phyloP scores from a whole-genome alignment of 805 yeast genomes.

The Zygosaccharomyces bisporus region DNA sequence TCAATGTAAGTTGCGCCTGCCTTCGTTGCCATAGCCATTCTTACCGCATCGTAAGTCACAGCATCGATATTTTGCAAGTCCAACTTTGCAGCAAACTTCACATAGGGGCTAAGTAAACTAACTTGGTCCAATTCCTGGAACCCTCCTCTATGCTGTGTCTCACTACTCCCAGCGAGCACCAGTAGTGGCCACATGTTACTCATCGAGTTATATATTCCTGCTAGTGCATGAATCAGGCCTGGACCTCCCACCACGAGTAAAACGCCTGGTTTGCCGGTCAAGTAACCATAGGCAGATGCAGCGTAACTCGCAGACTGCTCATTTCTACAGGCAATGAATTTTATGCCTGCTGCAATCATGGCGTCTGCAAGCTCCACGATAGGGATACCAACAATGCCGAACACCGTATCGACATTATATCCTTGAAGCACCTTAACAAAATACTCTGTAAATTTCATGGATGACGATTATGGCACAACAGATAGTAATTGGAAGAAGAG shows the following conservation, averaged over 20 bases:
- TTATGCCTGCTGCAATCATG: conserved; percentile 48
- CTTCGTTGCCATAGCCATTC: conserved; percentile 38
- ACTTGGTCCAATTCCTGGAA: conserved; percentile 72
- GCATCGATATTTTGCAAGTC: conserved; percentile 15
- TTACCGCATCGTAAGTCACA: conserved; percentile 24
- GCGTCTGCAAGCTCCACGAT: conserved; percentile 68
- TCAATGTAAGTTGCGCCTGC: conserved; percentile 65
- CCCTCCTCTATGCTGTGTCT: conserved; percentile 53
- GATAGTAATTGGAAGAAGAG: too few species aligned
- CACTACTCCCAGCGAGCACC: conserved; percentile 58
- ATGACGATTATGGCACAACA: too few species aligned
- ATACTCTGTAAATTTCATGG: conserved; percentile 12
- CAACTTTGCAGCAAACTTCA: conserved; percentile 48
- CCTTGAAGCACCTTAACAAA: conserved; percentile 47
- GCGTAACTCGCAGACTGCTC: conserved; percentile 77
- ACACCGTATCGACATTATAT: conserved; percentile 53
- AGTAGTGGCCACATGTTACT: conserved; percentile 63
- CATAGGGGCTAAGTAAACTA: conserved; percentile 43
- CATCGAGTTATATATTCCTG: conserved; percentile 62
- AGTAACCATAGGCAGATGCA: conserved; percentile 65
- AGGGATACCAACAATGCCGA: conserved; percentile 75
- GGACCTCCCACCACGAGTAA: conserved; percentile 73
- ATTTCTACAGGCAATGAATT: conserved; percentile 59
- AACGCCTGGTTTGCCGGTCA: conserved; percentile 64
- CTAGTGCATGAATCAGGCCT: conserved; percentile 61